Base-by-base conservation (phyloP, 139 green algal species). In the Chlamydomonas sp. region DNA sequence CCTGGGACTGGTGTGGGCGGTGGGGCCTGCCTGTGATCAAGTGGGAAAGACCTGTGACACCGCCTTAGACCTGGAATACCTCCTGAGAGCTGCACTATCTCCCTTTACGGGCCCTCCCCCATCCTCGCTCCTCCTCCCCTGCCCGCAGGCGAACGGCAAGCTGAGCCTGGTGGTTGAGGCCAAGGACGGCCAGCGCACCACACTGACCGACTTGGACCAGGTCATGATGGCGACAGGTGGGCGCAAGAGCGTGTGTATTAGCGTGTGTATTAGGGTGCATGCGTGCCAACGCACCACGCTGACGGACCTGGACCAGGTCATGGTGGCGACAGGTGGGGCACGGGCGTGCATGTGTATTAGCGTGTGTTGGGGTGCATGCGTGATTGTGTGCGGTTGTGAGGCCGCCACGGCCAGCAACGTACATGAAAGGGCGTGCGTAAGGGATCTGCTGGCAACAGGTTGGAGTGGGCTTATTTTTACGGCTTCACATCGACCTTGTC, bases 171-270 rank as follows among this genome's bases (percentile, higher is more conserved):
- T 79, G 31, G 73, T 97, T 12, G 85, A 84, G 61, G 79, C 83
- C 78, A 79, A 88, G 74, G 91, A 95, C 57, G 92, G 93, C 63
- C 90, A 72, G 18, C 78, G 78, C 3, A 75, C 57, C 7, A 91
- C 92, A 77, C 86, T 95, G 5, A 71, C 71, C 17, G 93, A 93
- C 83, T 91, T 91, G 61, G 95, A 96, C 87, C 64, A 94, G 62
- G 96, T 99, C 63, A 95, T 93, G 14, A 93, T 93, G 91, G 90
- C 90, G 15, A 93, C 90, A 62, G 90, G 90, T 93, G 84, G 16
- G 83, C 4, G 4, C 10, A 10, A 10, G 16, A 69, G 2, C 10
- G 77, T 57, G 68, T 80, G 76, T n/a, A 58, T 59, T 9, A 62
- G 10, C 10, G 66, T 71, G 66, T 71, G 66, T 71, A 14, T 71